Conservation (phyloP, 805 yeast species). For the Teunomyces tritomae region DNA sequence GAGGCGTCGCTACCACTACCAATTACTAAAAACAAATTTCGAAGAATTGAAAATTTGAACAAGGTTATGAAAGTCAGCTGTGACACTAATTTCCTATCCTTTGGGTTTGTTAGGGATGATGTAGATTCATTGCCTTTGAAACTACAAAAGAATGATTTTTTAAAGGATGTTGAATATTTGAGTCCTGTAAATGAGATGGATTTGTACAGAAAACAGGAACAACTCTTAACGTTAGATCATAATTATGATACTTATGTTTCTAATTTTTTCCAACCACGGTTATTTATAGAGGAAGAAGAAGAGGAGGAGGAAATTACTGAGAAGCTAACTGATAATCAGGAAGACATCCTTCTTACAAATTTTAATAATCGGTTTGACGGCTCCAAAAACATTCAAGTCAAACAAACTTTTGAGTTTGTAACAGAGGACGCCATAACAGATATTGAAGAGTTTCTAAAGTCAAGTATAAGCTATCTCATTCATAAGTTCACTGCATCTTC, state of each 20-base stretch:
- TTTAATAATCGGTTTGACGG: slow-evolving; percentile 1
- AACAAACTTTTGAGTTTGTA: slow-evolving; percentile 1
- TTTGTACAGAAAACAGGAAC: slow-evolving; percentile 38
- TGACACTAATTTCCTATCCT: slow-evolving; percentile 62
- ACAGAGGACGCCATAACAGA: not conserved
- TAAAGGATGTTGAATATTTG: slow-evolving; percentile 51
- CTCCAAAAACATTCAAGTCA: not conserved
- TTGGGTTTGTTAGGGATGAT: slow-evolving; percentile 67
- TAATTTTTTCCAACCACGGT: slow-evolving; percentile 26
- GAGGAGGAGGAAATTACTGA: not conserved
- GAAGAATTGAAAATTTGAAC: slow-evolving; percentile 51
- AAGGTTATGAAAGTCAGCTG: slow-evolving; percentile 62
- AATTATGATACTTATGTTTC: slow-evolving; percentile 24
- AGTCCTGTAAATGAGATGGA: slow-evolving; percentile 45
- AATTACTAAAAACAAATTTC: slow-evolving; percentile 45
- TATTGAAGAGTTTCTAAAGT: not conserved
- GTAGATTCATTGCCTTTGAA: slow-evolving; percentile 56
- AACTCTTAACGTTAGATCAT: slow-evolving; percentile 34
- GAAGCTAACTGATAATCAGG: not conserved
- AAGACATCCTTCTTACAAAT: not conserved
- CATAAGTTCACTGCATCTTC: not conserved
- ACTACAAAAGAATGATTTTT: slow-evolving; percentile 45
- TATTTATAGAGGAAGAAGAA: not conserved
- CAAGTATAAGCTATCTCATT: not conserved
- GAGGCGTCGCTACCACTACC: slow-evolving; percentile 31